Percentiles rank a stretch among this genome's conserved stretches.
These are phyloP conservation scores for Neofusicoccum sp. DNA, from an alignment of 2,329 filamentous ascomycete species.

Conservation along the genomic window DNA sequence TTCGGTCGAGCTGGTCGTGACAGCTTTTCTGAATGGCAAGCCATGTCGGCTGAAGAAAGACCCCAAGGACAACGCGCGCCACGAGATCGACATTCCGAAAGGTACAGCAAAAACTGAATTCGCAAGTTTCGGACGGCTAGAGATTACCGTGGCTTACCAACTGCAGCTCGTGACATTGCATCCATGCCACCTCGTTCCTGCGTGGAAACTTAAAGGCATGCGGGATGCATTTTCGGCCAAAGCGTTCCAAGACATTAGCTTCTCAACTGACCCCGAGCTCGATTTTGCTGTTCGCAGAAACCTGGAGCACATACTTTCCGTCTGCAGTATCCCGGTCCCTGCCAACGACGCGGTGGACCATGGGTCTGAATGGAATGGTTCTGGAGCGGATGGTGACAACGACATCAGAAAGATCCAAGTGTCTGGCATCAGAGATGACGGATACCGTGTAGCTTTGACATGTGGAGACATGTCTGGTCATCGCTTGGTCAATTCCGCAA, in stretches of 20 bases:
- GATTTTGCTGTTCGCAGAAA: conserved; percentile 20
- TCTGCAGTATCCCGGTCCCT: conserved; percentile 1
- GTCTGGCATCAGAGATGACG: no score
- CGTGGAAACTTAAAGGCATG: no score
- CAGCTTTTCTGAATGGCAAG: neutral
- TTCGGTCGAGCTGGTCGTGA: neutral
- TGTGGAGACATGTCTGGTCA: conserved; percentile 24
- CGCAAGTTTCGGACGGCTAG: no score
- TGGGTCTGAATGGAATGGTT: no score
- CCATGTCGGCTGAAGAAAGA: no score
- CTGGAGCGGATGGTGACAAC: no score
- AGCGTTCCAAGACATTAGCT: no score
- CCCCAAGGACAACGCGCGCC: no score
- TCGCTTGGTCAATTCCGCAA: conserved; percentile 14
- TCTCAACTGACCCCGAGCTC: neutral
- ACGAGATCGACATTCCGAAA: neutral
- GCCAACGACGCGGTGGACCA: no score
- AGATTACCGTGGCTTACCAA: neutral
- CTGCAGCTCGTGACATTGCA: neutral
- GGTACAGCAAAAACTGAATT: neutral
- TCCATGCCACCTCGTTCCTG: neutral
- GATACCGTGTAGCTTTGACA: conserved; percentile 9
- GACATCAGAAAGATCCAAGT: neutral
- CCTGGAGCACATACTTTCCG: neutral
- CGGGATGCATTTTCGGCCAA: no score